Conservation (phyloP, 345 rosid genomes). For the Zanthoxylum bungeanum region DNA sequence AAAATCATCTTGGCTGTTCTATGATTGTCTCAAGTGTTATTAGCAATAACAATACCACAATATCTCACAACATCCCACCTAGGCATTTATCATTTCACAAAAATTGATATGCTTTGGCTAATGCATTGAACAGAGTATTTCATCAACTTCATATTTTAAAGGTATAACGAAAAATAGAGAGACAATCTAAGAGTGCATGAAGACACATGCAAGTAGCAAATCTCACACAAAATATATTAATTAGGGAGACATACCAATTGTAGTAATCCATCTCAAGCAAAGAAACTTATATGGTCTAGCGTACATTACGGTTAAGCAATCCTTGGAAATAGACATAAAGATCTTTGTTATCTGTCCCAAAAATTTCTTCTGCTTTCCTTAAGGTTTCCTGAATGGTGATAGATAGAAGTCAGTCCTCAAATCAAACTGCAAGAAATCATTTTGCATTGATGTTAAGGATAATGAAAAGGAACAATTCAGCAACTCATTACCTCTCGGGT, state of each 20-base stretch:
- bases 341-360: slow-evolving; percentile 84
- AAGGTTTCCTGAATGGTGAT: slow-evolving; percentile 69
- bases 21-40: neutral
- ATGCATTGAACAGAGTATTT: neutral
- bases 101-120: neutral
- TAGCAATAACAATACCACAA: neutral
- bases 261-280: slow-evolving; percentile 1
- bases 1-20: neutral
- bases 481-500: slow-evolving; percentile 64
- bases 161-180: neutral
- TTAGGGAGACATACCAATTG: slow-evolving; percentile 18
- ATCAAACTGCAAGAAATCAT: neutral
- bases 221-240: neutral
- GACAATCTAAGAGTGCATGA: neutral
- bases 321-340: slow-evolving; percentile 81
- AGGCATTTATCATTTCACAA: neutral
- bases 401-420: neutral
- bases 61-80: neutral
- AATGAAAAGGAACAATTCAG: slow-evolving; percentile 3
- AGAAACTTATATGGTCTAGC: slow-evolving; percentile 27
- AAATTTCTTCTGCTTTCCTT: slow-evolving; percentile 85
- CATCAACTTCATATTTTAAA: neutral
- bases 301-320: slow-evolving; percentile 61
- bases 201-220: neutral
- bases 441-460: neutral